Evolutionary conservation across 805 yeast genomes (phyloP).

Genomic region (Starmerella davenportii): DNA sequence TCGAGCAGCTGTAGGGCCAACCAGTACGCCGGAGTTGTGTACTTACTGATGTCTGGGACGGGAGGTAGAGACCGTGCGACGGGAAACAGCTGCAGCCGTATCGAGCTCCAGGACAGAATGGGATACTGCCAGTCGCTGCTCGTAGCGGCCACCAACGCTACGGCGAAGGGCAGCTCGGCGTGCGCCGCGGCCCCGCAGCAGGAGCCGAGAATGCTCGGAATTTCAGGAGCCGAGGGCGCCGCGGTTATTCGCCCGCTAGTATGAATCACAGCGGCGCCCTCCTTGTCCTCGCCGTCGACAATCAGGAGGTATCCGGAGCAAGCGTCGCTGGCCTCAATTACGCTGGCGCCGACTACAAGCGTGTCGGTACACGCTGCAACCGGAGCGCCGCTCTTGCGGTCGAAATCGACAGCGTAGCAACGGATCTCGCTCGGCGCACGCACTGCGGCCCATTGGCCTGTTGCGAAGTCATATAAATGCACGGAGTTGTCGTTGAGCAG

Average conservation of each 20-base stretch:
- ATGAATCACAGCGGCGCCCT: too few species aligned
- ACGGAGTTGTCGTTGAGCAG: background rate
- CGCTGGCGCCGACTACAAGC: too few species aligned
- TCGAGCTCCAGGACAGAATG: constrained; percentile 8
- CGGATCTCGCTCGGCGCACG: background rate
- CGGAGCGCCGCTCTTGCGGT: too few species aligned
- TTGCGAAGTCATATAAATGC: background rate
- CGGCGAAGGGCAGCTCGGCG: constrained; percentile 7
- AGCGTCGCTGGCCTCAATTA: too few species aligned
- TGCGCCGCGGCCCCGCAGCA: constrained; percentile 3
- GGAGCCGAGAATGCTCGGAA: constrained; percentile 6
- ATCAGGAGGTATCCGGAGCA: too few species aligned
- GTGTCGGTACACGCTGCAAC: too few species aligned
- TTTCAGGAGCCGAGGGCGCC: too few species aligned
- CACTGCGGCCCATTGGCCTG: background rate
- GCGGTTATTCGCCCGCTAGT: too few species aligned
- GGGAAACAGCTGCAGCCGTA: constrained; percentile 3
- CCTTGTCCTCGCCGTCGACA: too few species aligned
- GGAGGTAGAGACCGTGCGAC: background rate
- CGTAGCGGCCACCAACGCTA: background rate
- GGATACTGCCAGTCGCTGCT: constrained; percentile 8
- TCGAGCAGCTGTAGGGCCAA: background rate
- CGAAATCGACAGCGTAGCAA: background rate
- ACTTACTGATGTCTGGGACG: constrained; percentile 1
- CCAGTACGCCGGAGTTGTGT: constrained; percentile 2